Conservation (phyloP, 75 land plant genomes). For the Larix kaempferi region DNA sequence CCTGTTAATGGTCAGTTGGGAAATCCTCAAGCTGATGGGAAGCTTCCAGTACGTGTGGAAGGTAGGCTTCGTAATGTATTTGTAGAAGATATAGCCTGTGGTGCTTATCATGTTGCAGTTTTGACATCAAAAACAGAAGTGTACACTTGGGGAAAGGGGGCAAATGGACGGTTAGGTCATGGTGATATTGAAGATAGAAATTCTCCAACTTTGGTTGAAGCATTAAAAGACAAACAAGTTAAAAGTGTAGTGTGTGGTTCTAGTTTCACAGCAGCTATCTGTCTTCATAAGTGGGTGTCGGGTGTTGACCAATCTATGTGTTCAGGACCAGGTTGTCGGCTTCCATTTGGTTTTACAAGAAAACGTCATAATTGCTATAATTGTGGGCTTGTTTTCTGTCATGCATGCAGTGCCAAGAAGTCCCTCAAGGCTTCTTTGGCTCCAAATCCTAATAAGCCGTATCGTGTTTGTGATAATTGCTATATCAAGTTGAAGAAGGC, state of each 20-base stretch:
- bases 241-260: conserved; percentile 94
- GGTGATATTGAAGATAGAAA: conserved; percentile 72
- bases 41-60: conserved; percentile 70
- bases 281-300: conserved; percentile 96
- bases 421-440: conserved; percentile 92
- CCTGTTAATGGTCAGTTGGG: conserved; percentile 85
- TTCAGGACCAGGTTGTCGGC: conserved; percentile 93
- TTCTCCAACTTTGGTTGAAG: conserved; percentile 73
- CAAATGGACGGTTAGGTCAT: conserved; percentile 89
- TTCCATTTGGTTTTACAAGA: conserved; percentile 94
- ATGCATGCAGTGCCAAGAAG: conserved; percentile 96
- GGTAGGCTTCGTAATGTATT: conserved; percentile 62
- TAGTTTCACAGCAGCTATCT: conserved; percentile 90
- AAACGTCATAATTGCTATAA: conserved; percentile 98
- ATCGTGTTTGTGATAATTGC: conserved; percentile 94
- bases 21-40: conserved; percentile 75
- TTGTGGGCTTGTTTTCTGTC: conserved; percentile 94
- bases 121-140: conserved; percentile 88
- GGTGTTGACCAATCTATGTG: conserved; percentile 97
- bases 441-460: conserved; percentile 90
- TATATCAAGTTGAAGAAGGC: conserved; percentile 71
- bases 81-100: conserved; percentile 88
- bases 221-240: conserved; percentile 88
- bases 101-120: conserved; percentile 84
- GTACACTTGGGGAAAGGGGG: conserved; percentile 92